These are phyloP conservation scores for Stephania japonica DNA, from an alignment of 164 flowering plant genomes.

Conservation along the genomic window DNA sequence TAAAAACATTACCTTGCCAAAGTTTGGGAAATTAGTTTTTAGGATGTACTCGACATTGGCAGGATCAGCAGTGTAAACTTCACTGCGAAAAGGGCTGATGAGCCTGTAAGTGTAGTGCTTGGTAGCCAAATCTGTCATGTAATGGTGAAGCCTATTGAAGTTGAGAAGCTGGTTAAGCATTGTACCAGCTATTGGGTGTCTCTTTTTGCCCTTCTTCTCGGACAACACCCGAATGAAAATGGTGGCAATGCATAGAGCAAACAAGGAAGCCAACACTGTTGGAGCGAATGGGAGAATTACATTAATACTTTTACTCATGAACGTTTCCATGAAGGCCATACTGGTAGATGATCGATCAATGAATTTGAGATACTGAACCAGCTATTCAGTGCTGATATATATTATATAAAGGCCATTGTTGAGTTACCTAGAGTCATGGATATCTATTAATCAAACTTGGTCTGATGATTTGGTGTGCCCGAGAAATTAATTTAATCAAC, in stretches of 20 bases:
- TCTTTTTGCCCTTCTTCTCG: conserved; percentile 23
- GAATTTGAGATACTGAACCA: background rate
- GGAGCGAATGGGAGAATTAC: background rate
- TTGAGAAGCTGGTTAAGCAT: conserved; percentile 46
- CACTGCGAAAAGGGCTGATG: conserved; percentile 15
- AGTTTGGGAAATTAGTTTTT: conserved; percentile 16
- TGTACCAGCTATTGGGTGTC: conserved; percentile 58
- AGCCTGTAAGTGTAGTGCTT: conserved; percentile 44
- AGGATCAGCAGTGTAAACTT: conserved; percentile 18
- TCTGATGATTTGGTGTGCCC: too few species aligned
- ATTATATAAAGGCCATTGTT: background rate
- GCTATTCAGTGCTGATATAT: background rate
- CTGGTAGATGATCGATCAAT: background rate
- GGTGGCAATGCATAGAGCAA: background rate
- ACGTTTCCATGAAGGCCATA: conserved; percentile 4
- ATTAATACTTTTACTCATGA: background rate
- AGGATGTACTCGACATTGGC: conserved; percentile 20
- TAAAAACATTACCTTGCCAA: conserved; percentile 11
- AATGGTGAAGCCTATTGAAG: conserved; percentile 51
- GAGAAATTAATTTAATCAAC: too few species aligned
- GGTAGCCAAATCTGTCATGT: conserved; percentile 49
- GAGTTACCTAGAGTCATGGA: too few species aligned
- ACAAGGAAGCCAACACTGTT: conserved; percentile 9
- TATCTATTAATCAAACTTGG: too few species aligned
- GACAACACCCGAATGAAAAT: background rate